These are phyloP conservation scores for Pyrus communis DNA, from an alignment of 306 rosid genomes.

Conservation along the genomic window DNA sequence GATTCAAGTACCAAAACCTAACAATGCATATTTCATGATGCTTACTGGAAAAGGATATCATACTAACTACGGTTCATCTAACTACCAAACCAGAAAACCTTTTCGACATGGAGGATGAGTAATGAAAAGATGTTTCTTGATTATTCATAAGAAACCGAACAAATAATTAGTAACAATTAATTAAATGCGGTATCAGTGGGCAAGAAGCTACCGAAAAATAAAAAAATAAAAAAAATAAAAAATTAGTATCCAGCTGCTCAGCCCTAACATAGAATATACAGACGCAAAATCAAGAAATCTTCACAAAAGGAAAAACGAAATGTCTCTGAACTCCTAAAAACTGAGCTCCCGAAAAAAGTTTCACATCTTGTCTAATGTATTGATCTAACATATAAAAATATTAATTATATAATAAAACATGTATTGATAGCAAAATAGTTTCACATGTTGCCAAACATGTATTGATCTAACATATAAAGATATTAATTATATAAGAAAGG, in stretches of 20 bases:
- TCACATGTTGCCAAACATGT: too few species aligned
- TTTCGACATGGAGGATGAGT: not conserved
- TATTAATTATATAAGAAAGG: too few species aligned
- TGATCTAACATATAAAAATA: too few species aligned
- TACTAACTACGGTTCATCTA: not conserved
- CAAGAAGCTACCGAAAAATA: not conserved
- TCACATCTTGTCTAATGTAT: too few species aligned
- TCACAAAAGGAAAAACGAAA: too few species aligned
- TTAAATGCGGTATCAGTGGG: not conserved
- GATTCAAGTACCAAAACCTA: not conserved
- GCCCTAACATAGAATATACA: not conserved
- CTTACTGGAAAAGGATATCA: not conserved
- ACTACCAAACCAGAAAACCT: not conserved
- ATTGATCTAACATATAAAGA: too few species aligned
- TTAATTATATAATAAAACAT: too few species aligned
- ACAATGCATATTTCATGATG: not conserved
- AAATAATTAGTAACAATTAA: too few species aligned
- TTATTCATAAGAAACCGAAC: not conserved
- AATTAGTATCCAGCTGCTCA: not conserved
- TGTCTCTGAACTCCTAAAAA: too few species aligned
- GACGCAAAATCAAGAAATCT: too few species aligned
- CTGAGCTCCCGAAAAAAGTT: not conserved
- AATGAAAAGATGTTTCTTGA: not conserved
- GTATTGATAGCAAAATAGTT: too few species aligned
- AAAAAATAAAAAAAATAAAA: not conserved